Percentiles rank a stretch among this genome's conserved stretches.
Conservation (phyloP, 2,329 filamentous ascomycete genomes). For the Alternaria brassicicola region DNA sequence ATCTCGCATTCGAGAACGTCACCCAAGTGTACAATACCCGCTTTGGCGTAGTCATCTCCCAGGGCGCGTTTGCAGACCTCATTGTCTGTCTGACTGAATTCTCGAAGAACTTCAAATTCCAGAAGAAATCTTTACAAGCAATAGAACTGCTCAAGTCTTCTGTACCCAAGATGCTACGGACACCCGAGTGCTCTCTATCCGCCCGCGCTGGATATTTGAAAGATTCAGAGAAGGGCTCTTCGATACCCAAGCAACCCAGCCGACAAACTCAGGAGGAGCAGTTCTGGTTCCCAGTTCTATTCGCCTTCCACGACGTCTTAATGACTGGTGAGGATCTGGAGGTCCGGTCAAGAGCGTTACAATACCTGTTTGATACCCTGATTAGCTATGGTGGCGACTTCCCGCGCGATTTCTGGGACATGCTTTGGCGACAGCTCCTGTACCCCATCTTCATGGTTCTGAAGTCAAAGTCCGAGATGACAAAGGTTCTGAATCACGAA, state of each 20-base stretch:
- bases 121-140: slow-evolving; percentile 96
- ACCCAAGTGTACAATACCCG: slow-evolving; percentile 93
- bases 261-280: slow-evolving; percentile 93
- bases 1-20: slow-evolving; percentile 95
- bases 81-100: slow-evolving; percentile 98
- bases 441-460: slow-evolving; percentile 99
- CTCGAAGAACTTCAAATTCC: slow-evolving; percentile 97
- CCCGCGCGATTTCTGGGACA: slow-evolving; percentile 96
- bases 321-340: slow-evolving; percentile 99
- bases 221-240: slow-evolving; percentile 56
- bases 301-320: slow-evolving; percentile 97
- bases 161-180: slow-evolving; percentile 92
- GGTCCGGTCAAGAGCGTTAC: slow-evolving; percentile 84
- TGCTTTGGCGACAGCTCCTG: slow-evolving; percentile 92
- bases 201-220: slow-evolving; percentile 63
- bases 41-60: slow-evolving; percentile 93
- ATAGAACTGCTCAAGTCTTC: slow-evolving; percentile 94
- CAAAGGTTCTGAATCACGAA: slow-evolving; percentile 92
- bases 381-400: slow-evolving; percentile 90
- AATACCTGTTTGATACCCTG: slow-evolving; percentile 95
- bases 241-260: slow-evolving; percentile 66
- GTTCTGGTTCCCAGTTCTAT: slow-evolving; percentile 97
- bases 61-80: slow-evolving; percentile 94
- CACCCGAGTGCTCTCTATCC: slow-evolving; percentile 91
- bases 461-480: slow-evolving; percentile 94